Conservation (phyloP, 495 filamentous ascomycete species). For the Margaritispora aquatica region DNA sequence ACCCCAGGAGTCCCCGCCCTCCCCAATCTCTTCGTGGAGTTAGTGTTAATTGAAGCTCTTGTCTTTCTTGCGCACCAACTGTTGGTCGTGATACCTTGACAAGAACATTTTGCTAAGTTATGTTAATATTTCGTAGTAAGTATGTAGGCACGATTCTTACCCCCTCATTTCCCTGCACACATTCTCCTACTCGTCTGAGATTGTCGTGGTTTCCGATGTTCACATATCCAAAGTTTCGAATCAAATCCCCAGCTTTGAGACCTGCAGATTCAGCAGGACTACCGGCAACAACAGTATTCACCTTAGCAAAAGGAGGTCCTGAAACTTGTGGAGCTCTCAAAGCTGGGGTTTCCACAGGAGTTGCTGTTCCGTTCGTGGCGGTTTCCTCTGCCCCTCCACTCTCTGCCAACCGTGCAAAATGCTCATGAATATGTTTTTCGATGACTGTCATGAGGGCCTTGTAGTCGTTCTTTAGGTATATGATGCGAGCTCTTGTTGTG, state of each 20-base stretch:
- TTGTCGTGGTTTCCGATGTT: constrained; percentile 80
- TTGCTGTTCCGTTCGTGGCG: not conserved
- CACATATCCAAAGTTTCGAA: constrained; percentile 77
- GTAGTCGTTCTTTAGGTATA: constrained; percentile 85
- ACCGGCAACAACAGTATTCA: constrained; percentile 71
- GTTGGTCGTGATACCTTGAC: constrained; percentile 57
- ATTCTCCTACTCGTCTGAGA: constrained; percentile 75
- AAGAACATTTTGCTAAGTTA: constrained; percentile 51
- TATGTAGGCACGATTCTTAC: constrained; percentile 47
- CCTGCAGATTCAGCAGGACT: constrained; percentile 86
- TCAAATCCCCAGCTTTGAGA: constrained; percentile 72
- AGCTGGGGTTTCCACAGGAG: constrained; percentile 27
- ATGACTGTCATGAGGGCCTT: constrained; percentile 79
- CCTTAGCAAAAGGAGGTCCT: constrained; percentile 77
- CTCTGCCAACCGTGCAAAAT: constrained; percentile 47
- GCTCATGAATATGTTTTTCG: constrained; percentile 76
- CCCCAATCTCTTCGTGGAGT: constrained; percentile 78
- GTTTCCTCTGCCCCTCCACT: constrained; percentile 9
- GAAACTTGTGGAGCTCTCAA: constrained; percentile 30
- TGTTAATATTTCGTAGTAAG: not conserved
- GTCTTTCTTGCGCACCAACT: constrained; percentile 32
- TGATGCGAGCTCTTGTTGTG: constrained; percentile 83
- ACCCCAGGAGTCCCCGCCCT: constrained; percentile 80
- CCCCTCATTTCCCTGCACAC: constrained; percentile 82
- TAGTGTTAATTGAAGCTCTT: constrained; percentile 63